Evolutionary conservation across 495 filamentous ascomycete genomes (phyloP), one percentile per base, ranked within the genome.

Genomic region (Penicilliopsis zonata): DNA sequence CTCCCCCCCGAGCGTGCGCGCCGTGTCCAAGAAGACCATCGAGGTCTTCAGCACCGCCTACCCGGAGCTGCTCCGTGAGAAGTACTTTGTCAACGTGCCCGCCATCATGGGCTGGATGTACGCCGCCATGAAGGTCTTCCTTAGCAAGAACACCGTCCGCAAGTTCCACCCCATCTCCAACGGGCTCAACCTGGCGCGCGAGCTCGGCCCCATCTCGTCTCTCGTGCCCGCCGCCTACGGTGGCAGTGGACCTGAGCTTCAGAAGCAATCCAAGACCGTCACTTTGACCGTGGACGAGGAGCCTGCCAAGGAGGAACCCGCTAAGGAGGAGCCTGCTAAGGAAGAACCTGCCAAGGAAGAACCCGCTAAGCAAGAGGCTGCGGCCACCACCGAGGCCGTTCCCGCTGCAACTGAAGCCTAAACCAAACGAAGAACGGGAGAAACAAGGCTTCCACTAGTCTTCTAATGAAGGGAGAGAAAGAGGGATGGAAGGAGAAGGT

Each of bases 61-160:
- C 61, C 86, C 86, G 0, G 86, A 94, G 61, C 71, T 90, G 13
- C 67, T 94, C 18, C 76, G 78, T 34, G 71, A 85, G 54, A 94
- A 93, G 65, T 90, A 81, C 69, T 94, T 94, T 47, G 78, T 93
- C 58, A 94, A 94, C 37, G 82, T 93, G 5, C 86, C 86, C 0
- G 52, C 73, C 32, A 61, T 93, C 45, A 93, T 92, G 86, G 78
- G 80, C 28, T 93, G 86, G 73, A 67, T 93, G 50, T 94, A 80
- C 49, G 56, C 56, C 18, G 64, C 77, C 32, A 80, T 92, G 64
- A 92, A 86, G 67, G 52, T 83, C 13, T 71, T 94, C 47, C 57
- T 90, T 26, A 73, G 75, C 36, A 64, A 72, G 43, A 83, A 85
- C 55, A 93, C 83, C 3, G 66, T 78, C 42, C 81, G 78, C 65